These are phyloP conservation scores for Euryodendron excelsum DNA, from an alignment of 148 eudicot genomes.

Conservation along the genomic window DNA sequence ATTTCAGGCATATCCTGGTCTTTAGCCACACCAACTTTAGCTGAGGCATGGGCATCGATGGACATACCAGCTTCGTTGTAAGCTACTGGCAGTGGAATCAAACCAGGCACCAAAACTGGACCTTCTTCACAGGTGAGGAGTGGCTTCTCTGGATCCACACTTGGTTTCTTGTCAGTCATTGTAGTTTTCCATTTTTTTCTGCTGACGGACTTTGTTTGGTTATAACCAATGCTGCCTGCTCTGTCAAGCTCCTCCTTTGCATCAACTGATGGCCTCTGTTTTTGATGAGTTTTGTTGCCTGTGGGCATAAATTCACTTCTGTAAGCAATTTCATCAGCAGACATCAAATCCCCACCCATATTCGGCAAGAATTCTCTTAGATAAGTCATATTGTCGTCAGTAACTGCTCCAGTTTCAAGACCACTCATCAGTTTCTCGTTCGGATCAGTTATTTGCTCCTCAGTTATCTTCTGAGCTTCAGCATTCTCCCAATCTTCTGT, in stretches of 20 bases:
- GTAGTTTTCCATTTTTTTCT: background rate
- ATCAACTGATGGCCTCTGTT: background rate
- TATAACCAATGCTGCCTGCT: background rate
- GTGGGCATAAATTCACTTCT: background rate
- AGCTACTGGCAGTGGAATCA: slow-evolving; percentile 10
- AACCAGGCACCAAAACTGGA: slow-evolving; percentile 27
- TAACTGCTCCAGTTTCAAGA: background rate
- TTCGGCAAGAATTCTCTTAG: background rate
- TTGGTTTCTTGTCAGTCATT: background rate
- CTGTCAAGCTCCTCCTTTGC: background rate
- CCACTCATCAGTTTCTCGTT: background rate
- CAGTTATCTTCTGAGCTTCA: slow-evolving; percentile 22
- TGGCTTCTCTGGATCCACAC: slow-evolving; percentile 11
- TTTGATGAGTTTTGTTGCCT: background rate
- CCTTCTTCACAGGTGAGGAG: slow-evolving; percentile 23
- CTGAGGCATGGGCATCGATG: background rate
- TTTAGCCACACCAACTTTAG: background rate
- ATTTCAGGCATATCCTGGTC: slow-evolving; percentile 4
- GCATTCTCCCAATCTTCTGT: slow-evolving; percentile 40
- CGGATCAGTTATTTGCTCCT: slow-evolving; percentile 5
- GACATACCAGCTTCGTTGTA: background rate
- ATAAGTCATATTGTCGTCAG: background rate
- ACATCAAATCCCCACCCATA: background rate
- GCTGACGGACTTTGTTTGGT: no score
- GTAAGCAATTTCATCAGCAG: background rate